phyloP scores from a whole-genome alignment of 2,329 filamentous ascomycete species.

The Fusarium dlaminii region DNA sequence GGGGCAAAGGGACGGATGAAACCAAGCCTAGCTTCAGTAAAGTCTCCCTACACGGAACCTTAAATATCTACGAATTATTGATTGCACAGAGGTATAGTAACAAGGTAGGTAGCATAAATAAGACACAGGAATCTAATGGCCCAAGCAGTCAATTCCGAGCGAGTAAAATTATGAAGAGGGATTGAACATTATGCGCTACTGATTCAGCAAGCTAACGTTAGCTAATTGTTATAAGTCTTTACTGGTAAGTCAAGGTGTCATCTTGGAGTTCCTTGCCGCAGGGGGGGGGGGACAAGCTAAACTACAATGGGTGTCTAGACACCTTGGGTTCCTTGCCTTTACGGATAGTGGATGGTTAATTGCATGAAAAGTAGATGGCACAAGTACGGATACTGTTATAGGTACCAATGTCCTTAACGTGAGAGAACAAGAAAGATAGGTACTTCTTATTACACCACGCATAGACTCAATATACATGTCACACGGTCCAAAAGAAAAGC shows the following conservation, averaged over 20 bases:
- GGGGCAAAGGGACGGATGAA: constrained; percentile 20
- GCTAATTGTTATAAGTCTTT: background rate
- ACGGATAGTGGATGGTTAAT: background rate
- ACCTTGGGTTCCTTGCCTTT: background rate
- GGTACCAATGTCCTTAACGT: background rate
- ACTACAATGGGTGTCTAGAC: constrained; percentile 8
- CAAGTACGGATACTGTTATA: background rate
- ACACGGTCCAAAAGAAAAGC: background rate
- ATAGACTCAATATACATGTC: constrained; percentile 12
- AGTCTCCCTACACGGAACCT: background rate
- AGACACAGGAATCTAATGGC: background rate
- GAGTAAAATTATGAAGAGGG: background rate
- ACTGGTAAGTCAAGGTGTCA: constrained; percentile 28
- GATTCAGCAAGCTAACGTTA: background rate
- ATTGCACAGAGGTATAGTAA: background rate
- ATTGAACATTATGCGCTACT: background rate
- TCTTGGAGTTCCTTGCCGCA: constrained; percentile 23
- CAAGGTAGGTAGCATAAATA: background rate
- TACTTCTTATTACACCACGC: background rate
- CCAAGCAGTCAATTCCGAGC: background rate
- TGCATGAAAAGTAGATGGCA: background rate
- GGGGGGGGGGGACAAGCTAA: constrained; percentile 9
- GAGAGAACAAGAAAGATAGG: background rate
- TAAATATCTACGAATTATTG: background rate
- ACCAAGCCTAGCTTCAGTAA: background rate